phyloP scores from a whole-genome alignment of 176 grass and related monocot genomes.

The Tillandsia fasciculata region DNA sequence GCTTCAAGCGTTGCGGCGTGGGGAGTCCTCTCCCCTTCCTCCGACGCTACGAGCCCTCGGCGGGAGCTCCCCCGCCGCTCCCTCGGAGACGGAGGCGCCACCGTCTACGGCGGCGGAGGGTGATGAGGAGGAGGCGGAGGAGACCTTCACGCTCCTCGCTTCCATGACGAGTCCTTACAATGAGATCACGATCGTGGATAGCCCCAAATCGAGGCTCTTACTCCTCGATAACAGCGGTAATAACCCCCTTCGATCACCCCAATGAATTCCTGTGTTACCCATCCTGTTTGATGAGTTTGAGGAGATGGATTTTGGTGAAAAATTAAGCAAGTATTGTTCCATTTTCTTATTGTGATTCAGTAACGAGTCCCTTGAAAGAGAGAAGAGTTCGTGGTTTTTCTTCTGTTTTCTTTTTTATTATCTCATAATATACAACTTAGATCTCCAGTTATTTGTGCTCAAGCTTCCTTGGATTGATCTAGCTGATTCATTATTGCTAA shows the following conservation, averaged over 20 bases:
- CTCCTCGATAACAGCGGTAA: conserved; percentile 66
- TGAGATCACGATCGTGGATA: conserved; percentile 74
- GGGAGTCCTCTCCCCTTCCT: conserved; percentile 43
- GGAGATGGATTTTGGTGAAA: neutral
- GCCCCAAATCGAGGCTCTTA: conserved; percentile 44
- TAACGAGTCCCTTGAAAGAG: too few relatives aligned
- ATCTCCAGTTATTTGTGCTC: too few relatives aligned
- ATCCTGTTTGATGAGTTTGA: neutral
- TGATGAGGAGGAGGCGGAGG: conserved; percentile 24
- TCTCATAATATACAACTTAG: too few relatives aligned
- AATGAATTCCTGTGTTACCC: neutral
- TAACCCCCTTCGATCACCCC: conserved; percentile 1
- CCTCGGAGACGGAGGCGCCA: conserved; percentile 1
- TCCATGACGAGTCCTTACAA: conserved; percentile 46
- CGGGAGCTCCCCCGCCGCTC: neutral
- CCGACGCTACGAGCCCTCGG: conserved; percentile 36
- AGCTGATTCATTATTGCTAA: neutral
- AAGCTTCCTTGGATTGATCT: neutral
- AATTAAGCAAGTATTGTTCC: too few relatives aligned
- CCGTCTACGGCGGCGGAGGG: neutral
- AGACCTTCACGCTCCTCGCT: conserved; percentile 35
- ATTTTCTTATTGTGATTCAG: too few relatives aligned
- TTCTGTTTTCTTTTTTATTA: too few relatives aligned
- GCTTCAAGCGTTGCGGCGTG: conserved; percentile 15
- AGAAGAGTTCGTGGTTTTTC: too few relatives aligned